phyloP scores from a whole-genome alignment of 192 early-diverging fungal genomes.

The Coemansia erecta region DNA sequence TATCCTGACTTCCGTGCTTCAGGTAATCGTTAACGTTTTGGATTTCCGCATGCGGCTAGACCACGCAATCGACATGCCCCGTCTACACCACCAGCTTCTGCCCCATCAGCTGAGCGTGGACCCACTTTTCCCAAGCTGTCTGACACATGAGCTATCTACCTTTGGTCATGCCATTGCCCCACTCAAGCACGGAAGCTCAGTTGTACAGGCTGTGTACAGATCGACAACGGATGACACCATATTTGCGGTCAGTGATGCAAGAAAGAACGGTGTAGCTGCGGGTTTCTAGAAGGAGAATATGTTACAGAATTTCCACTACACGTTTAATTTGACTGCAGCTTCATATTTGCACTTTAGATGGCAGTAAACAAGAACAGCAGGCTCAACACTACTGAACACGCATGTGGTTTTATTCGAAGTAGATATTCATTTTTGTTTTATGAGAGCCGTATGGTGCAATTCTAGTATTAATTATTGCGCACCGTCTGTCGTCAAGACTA shows the following conservation, averaged over 20 bases:
- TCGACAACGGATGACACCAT: constrained; percentile 42
- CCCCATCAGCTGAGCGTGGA: constrained; percentile 67
- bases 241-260: constrained; percentile 61
- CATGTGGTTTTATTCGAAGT: background rate
- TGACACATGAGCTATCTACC: constrained; percentile 32
- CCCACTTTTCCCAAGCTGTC: constrained; percentile 30
- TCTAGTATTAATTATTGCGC: background rate
- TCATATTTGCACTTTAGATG: too few species aligned
- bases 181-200: constrained; percentile 39
- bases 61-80: constrained; percentile 68
- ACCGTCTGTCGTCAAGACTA: background rate
- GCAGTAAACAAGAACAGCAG: too few species aligned
- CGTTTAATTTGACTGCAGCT: too few species aligned
- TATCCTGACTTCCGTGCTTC: constrained; percentile 75
- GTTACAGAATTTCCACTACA: too few species aligned
- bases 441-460: constrained; percentile 4
- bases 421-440: background rate
- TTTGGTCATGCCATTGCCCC: constrained; percentile 51
- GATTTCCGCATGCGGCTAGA: constrained; percentile 67
- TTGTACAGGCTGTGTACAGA: constrained; percentile 59
- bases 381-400: background rate
- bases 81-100: constrained; percentile 90
- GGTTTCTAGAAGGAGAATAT: constrained; percentile 50
- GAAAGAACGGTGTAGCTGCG: constrained; percentile 65
- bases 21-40: constrained; percentile 72